Evolutionary conservation across 1,139 yeast species (phyloP).

Genomic region (Debaryomyces fabryi): DNA sequence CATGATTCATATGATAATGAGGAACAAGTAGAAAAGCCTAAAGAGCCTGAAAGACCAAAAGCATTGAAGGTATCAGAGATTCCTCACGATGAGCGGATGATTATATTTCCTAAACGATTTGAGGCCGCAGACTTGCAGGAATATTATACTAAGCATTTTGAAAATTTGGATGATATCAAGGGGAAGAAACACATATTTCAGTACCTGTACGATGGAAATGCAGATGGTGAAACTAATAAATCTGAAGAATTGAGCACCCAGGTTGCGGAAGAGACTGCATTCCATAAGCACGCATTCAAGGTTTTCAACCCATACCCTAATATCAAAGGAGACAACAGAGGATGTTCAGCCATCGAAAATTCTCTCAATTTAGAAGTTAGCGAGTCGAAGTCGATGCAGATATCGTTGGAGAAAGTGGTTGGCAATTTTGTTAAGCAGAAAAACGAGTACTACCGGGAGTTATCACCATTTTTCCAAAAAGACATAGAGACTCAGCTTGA

Average conservation of each 20-base stretch:
- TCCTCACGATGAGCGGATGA: constrained; percentile 9
- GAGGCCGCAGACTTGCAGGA: constrained; percentile 10
- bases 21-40: constrained; percentile 6
- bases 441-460: constrained; percentile 19
- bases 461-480: constrained; percentile 21
- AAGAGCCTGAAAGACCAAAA: not conserved
- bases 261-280: constrained; percentile 5
- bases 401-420: constrained; percentile 16
- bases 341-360: constrained; percentile 19
- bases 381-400: constrained; percentile 10
- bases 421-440: constrained; percentile 12
- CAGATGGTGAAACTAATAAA: not conserved
- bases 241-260: constrained; percentile 15
- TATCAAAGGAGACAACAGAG: constrained; percentile 20
- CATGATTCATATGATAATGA: constrained; percentile 11
- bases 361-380: constrained; percentile 16
- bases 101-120: constrained; percentile 20
- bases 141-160: constrained; percentile 12
- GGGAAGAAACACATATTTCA: constrained; percentile 10
- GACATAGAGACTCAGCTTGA: constrained; percentile 22
- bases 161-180: not conserved
- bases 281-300: constrained; percentile 11
- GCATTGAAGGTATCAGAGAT: not conserved
- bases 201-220: constrained; percentile 11
- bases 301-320: constrained; percentile 13